Percentiles rank a stretch among this genome's conserved stretches.
Evolutionary conservation across 352 stramenopile species (phyloP).

Genomic region (Globisporangium radiosum): DNA sequence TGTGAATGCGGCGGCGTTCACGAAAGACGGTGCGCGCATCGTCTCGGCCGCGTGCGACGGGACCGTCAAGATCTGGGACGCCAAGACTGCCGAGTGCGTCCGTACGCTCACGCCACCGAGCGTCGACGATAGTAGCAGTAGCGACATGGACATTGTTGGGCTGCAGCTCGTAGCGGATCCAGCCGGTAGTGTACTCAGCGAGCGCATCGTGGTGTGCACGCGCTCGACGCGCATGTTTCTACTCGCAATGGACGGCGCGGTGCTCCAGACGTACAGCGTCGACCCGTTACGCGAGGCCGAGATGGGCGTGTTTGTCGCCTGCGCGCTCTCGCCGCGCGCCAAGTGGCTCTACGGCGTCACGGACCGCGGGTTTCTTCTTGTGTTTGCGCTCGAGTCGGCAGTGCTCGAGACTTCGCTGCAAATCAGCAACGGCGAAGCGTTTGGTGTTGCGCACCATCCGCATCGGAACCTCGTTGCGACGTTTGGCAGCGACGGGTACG

Average conservation of each 20-base stretch:
- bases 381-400: constrained; percentile 49
- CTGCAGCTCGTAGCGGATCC: too few species aligned
- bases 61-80: constrained; percentile 89
- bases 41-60: constrained; percentile 89
- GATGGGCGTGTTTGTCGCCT: constrained; percentile 85
- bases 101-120: constrained; percentile 63
- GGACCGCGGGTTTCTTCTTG: constrained; percentile 79
- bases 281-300: constrained; percentile 56
- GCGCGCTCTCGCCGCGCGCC: constrained; percentile 64
- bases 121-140: constrained; percentile 21
- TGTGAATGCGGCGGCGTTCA: constrained; percentile 87
- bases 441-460: constrained; percentile 83
- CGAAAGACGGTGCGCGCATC: constrained; percentile 55
- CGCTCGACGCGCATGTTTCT: constrained; percentile 76
- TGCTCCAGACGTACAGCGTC: constrained; percentile 57
- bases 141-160: constrained; percentile 71
- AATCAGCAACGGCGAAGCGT: constrained; percentile 73
- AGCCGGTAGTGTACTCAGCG: constrained; percentile 29
- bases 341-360: constrained; percentile 86
- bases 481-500: constrained; percentile 81
- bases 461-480: constrained; percentile 87
- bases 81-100: constrained; percentile 78
- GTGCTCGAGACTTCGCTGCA: constrained; percentile 71
- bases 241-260: constrained; percentile 59
- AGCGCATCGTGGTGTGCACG: constrained; percentile 85